Evolutionary conservation across 371 early-diverging fungal species (phyloP), one percentile per base, ranked within the genome.

Genomic region (Mortierella sp.): DNA sequence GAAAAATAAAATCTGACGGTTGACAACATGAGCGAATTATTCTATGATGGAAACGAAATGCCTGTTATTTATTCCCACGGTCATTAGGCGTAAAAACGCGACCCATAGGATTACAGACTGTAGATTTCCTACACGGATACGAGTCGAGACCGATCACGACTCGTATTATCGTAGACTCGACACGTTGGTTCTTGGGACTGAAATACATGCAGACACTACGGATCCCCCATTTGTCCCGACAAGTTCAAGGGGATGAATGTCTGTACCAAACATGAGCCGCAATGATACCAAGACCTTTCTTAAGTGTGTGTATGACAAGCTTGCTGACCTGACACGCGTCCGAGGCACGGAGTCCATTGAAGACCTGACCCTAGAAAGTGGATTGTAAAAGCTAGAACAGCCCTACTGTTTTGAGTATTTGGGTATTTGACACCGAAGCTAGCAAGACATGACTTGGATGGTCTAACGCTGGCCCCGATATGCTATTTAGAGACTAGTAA

Each of bases 321-420:
- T 81, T 19, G 72, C 69, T 5, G 66, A 41, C 13, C 47, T 81
- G 36, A 68, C 65, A 0, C 67, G 81, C 13, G 69, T 81, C 13
- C 60, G 68, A 33, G 74, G 75, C 5, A 22, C 15, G 5, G 69
- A 72, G 0, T 28, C 59, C 1, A 76, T 72, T 13, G 66, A 75
- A 32, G 81, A 81, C 58, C 36, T 81, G 69, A 75, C 81, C 9
- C 32, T 71, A 32, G 63, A 24, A 8, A 80, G 81, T 21, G 81
- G 81, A 32, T n/a, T 80, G 24, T 65, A 45, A 28, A 40, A 15
- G 11, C 57, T 79, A 3, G 32, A 28, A 0, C 28, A 67, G 4
- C 50, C 74, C 2, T 67, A 74, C 5, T 74, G 79, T 57, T 45
- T 79, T 6, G 79, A 79, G 28, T 22, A 57, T 16, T 45, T 79